Evolutionary conservation across 179 eudicot genomes (phyloP), one percentile per base, ranked within the genome.

Genomic region (Gypsophila paniculata): DNA sequence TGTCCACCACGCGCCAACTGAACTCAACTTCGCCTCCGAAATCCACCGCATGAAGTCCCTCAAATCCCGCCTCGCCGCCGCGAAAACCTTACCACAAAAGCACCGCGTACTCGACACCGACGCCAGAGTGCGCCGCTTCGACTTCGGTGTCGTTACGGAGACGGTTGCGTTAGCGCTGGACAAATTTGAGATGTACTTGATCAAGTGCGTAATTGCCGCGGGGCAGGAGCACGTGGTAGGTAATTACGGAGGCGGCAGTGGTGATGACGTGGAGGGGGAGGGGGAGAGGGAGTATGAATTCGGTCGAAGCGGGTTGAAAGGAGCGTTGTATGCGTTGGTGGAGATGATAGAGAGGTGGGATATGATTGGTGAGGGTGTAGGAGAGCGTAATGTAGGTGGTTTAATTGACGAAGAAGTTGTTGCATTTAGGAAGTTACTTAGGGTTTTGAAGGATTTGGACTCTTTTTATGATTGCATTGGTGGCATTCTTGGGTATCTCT

Each of bases 391-490:
- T 14, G 19, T 68, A 49, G 76, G 60, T 29, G 65, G 65, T 55
- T 65, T 76, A 72, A 72, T 61, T 65, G 77, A 68, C 15, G 84
- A 83, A 21, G 85, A 86, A 57, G 22, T 78, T 48, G 48, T 22
- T 5, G 87, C 83, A 32, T 79, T 94, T 83, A 82, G 75, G 34
- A 84, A 78, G 38, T 70, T 94, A 81, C 55, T 88, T 76, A 87
- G 80, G 83, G 81, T 76, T 74, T 82, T 94, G 71, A 74, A 82
- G 58, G 95, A 90, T 46, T 76, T 94, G 76, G 97, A 94, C 32
- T 69, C 65, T 55, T 94, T 94, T 72, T 94, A 94, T 82, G 86
- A 89, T 74, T 93, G 97, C 83, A 86, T 91, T 86, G 98, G 98
- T 58, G 97, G 98, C 39, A 88, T 93, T 65, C 83, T 93, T 70